Evolutionary conservation across 331 rosid genomes (phyloP), one percentile per base, ranked within the genome.

Genomic region (Malus hybrid): DNA sequence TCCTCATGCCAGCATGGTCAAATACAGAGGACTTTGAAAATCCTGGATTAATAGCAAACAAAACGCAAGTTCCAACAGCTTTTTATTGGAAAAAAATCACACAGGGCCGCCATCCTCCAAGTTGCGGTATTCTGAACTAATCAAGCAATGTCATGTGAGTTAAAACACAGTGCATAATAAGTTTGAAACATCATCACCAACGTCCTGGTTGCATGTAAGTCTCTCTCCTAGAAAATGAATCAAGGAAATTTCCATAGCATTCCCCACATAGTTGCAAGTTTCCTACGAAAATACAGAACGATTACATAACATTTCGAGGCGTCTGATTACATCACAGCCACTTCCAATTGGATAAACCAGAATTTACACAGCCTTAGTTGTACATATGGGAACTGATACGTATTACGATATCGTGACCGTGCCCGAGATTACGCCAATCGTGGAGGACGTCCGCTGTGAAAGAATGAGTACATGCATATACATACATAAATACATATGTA

Each of bases 391-490:
- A 10, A 60, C 68, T 39, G 57, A 60, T 9, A 63, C 39, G 0
- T 12, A 36, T 24, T 6, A 58, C 2, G 61, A 42, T 9, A 39
- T 16, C 46, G 9, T 61, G 66, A 29, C 70, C 75, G 76, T 53
- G 80, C 81, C 74, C 64, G 68, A 64, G 82, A 70, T 66, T 34
- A 70, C 62, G 74, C 73, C 63, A 79, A 11, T 76, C 80, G 73
- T 62, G 83, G 81, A 70, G 87, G 71, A 75, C 77, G 68, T 78
- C 77, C 42, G 57, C 81, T 88, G 66, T 72, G 79, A 87, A 88
- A 89, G 85, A 91, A 84, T 83, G 78, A 46, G 78, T 81, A 73
- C 85, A 80, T 60, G 75, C 84, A 57, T 78, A 63, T 62, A 71
- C 30, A 39, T 61, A 79, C 36, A 55, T 30, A 52, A 42, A 82